These are phyloP conservation scores for Geum urbanum DNA, from an alignment of 306 rosid species.

Conservation along the genomic window DNA sequence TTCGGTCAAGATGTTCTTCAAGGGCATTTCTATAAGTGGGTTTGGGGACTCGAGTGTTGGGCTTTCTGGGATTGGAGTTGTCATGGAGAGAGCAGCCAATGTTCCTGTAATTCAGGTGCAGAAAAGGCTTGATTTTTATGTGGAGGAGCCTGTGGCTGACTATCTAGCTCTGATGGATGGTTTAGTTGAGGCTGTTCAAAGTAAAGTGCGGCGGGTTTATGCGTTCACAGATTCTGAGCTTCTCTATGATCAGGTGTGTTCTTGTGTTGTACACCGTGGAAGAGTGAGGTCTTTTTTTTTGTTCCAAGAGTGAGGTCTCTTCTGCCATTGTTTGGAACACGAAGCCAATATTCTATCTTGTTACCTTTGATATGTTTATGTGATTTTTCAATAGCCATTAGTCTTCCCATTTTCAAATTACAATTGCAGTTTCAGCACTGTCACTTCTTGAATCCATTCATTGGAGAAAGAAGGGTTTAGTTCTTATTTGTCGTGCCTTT, in stretches of 20 bases:
- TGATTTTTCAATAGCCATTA: background rate
- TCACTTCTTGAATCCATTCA: background rate
- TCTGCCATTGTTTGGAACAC: background rate
- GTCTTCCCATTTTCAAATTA: background rate
- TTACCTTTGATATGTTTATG: background rate
- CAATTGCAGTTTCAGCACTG: background rate
- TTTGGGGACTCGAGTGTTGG: conserved; percentile 57
- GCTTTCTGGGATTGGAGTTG: conserved; percentile 90
- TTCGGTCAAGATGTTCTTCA: conserved; percentile 76
- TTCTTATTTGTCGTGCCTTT: background rate
- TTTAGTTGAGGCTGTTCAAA: conserved; percentile 56
- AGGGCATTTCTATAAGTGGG: conserved; percentile 73
- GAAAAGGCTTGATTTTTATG: conserved; percentile 81
- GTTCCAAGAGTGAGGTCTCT: too few species aligned
- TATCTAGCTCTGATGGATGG: conserved; percentile 91
- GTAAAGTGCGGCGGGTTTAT: conserved; percentile 46
- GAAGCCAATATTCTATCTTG: background rate
- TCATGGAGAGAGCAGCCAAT: conserved; percentile 60
- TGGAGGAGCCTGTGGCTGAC: conserved; percentile 67
- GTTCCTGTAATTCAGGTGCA: conserved; percentile 63
- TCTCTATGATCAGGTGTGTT: conserved; percentile 61
- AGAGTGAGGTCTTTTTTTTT: conserved; percentile 9
- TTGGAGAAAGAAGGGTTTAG: background rate
- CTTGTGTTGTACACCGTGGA: conserved; percentile 19
- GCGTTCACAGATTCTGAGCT: conserved; percentile 81